A percentile compares a stretch with the other conserved stretches of the same genome.
phyloP scores from a whole-genome alignment of 352 stramenopile species.

The Phytophthora multivora region DNA sequence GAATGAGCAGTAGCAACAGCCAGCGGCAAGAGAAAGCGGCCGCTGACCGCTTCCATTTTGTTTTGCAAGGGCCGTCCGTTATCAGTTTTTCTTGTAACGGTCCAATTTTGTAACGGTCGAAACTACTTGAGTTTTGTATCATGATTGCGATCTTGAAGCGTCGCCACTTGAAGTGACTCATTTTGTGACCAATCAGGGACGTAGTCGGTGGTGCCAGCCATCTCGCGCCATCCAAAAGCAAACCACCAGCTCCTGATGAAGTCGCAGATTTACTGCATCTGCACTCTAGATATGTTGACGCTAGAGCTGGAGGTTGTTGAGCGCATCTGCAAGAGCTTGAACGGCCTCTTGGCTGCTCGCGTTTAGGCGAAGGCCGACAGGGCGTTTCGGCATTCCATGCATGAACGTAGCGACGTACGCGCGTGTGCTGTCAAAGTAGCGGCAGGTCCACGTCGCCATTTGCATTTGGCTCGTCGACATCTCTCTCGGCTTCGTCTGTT shows the following conservation, averaged over 20 bases:
- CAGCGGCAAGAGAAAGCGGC: neutral
- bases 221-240: neutral
- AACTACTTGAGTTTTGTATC: conserved; percentile 23
- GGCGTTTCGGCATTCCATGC: conserved; percentile 21
- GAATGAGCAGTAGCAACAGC: conserved; percentile 12
- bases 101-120: conserved; percentile 4
- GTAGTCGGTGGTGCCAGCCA: conserved; percentile 5
- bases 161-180: conserved; percentile 29
- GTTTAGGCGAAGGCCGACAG: conserved; percentile 19
- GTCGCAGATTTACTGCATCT: neutral
- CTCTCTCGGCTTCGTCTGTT: conserved; percentile 12
- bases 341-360: conserved; percentile 29
- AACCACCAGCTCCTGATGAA: neutral
- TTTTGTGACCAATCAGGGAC: neutral
- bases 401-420: conserved; percentile 31
- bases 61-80: conserved; percentile 11
- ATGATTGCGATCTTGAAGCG: conserved; percentile 21
- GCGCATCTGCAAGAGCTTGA: conserved; percentile 26
- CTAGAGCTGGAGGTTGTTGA: conserved; percentile 20
- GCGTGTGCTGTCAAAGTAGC: conserved; percentile 37
- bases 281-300: neutral
- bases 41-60: neutral
- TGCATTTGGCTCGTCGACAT: conserved; percentile 10
- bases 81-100: neutral
- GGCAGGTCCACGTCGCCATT: conserved; percentile 19